phyloP scores from a whole-genome alignment of 2,329 filamentous ascomycete species.

The Colletotrichum tofieldiae region DNA sequence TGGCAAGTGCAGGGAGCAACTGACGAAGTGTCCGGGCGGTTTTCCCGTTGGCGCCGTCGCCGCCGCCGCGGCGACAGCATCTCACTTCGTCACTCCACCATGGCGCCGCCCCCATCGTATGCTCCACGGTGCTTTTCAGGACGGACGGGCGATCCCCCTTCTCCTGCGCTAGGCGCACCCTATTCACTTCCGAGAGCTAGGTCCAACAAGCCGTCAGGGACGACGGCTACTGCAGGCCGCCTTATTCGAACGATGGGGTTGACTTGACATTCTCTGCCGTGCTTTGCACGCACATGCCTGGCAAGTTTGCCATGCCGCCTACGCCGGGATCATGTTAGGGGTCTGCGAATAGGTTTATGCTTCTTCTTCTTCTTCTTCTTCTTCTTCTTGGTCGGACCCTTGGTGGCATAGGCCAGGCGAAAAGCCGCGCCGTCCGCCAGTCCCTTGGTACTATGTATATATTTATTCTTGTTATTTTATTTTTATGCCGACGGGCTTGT shows the following conservation, averaged over 20 bases:
- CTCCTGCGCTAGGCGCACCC: constrained; percentile 23
- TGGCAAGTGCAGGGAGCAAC: neutral
- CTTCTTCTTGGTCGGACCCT: constrained; percentile 11
- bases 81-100: constrained; percentile 4
- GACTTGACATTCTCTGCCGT: neutral
- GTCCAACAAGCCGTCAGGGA: constrained; percentile 17
- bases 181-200: neutral
- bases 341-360: constrained; percentile 26
- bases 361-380: constrained; percentile 5
- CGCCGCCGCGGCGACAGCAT: constrained; percentile 1
- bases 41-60: constrained; percentile 8
- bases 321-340: constrained; percentile 9
- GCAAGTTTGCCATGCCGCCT: neutral
- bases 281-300: constrained; percentile 8
- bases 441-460: constrained; percentile 9
- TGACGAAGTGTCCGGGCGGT: constrained; percentile 4
- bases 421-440: constrained; percentile 1
- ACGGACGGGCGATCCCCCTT: constrained; percentile 9
- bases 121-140: constrained; percentile 14
- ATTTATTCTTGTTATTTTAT: neutral
- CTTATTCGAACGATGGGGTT: neutral
- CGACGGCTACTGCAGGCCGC: neutral
- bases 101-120: neutral
- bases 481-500: neutral
- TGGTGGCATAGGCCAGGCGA: constrained; percentile 2